A percentile compares a stretch with the other conserved stretches of the same genome.
phyloP scores from a whole-genome alignment of 129 eudicot genomes.

The Tanacetum coccineum region DNA sequence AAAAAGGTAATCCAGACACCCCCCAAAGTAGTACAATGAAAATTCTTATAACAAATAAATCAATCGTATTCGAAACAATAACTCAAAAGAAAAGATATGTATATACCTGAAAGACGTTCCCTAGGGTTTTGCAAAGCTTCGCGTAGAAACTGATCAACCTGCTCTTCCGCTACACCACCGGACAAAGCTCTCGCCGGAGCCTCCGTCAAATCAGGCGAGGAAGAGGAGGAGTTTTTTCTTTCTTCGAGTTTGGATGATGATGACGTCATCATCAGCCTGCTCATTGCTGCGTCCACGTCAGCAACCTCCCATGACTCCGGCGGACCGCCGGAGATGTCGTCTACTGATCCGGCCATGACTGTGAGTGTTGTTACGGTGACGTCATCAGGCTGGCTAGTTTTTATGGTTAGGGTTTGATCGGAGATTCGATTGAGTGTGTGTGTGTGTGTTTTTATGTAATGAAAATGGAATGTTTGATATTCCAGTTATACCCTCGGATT shows the following conservation, averaged over 20 bases:
- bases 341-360: slow-evolving; percentile 50
- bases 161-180: too few relatives aligned
- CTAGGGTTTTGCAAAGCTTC: slow-evolving; percentile 96
- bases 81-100: neutral
- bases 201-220: slow-evolving; percentile 30
- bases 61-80: neutral
- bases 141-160: slow-evolving; percentile 85
- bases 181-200: too few relatives aligned
- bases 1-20: too few relatives aligned
- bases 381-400: too few relatives aligned
- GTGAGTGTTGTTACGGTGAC: neutral
- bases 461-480: too few relatives aligned
- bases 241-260: slow-evolving; percentile 35
- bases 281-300: slow-evolving; percentile 74
- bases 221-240: too few relatives aligned
- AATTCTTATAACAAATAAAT: too few relatives aligned
- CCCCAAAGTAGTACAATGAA: too few relatives aligned
- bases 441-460: too few relatives aligned
- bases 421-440: too few relatives aligned
- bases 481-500: too few relatives aligned
- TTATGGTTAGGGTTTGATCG: neutral
- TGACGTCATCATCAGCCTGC: slow-evolving; percentile 39
- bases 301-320: slow-evolving; percentile 96
- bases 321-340: slow-evolving; percentile 37
- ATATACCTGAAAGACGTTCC: slow-evolving; percentile 67